A percentile compares a stretch with the other conserved stretches of the same genome.
Evolutionary conservation across 1,284 basidiomycete species (phyloP).

Genomic region (Fistulinella cinereoalba): DNA sequence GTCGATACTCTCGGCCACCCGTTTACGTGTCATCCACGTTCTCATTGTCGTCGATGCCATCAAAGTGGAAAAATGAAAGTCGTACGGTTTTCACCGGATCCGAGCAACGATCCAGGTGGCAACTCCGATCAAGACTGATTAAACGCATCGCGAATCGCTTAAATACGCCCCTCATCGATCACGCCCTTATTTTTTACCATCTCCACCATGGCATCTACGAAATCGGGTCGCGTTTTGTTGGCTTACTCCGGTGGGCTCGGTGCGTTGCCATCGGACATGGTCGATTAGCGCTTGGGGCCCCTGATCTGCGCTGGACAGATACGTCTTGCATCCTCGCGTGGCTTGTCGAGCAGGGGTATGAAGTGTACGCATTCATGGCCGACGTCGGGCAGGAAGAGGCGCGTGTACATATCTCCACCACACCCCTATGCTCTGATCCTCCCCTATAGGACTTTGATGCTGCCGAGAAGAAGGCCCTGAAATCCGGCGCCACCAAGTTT

Average conservation of each 20-base stretch:
- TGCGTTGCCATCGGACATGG: slow-evolving; percentile 41
- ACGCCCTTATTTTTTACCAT: neutral
- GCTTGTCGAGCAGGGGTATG: slow-evolving; percentile 97
- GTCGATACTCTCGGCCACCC: too few species aligned
- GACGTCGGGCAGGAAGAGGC: slow-evolving; percentile 98
- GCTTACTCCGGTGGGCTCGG: slow-evolving; percentile 98
- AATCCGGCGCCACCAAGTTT: slow-evolving; percentile 94
- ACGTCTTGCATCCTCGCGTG: slow-evolving; percentile 96
- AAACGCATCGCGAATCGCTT: too few species aligned
- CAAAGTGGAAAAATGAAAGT: too few species aligned
- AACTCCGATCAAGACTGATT: too few species aligned
- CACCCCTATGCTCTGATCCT: neutral
- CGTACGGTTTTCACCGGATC: too few species aligned
- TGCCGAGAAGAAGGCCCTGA: slow-evolving; percentile 87
- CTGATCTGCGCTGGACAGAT: slow-evolving; percentile 37
- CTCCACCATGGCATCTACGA: slow-evolving; percentile 15
- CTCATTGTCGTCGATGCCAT: too few species aligned
- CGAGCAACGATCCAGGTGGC: too few species aligned
- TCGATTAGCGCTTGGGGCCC: neutral
- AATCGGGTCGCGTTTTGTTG: slow-evolving; percentile 78
- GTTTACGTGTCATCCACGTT: too few species aligned
- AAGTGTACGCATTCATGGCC: slow-evolving; percentile 98
- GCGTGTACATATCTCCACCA: slow-evolving; percentile 14
- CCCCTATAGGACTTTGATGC: slow-evolving; percentile 83
- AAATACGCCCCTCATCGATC: neutral